These are phyloP conservation scores for Akanthomyces dipterigenus DNA, from an alignment of 2,329 filamentous ascomycete genomes.

Conservation along the genomic window DNA sequence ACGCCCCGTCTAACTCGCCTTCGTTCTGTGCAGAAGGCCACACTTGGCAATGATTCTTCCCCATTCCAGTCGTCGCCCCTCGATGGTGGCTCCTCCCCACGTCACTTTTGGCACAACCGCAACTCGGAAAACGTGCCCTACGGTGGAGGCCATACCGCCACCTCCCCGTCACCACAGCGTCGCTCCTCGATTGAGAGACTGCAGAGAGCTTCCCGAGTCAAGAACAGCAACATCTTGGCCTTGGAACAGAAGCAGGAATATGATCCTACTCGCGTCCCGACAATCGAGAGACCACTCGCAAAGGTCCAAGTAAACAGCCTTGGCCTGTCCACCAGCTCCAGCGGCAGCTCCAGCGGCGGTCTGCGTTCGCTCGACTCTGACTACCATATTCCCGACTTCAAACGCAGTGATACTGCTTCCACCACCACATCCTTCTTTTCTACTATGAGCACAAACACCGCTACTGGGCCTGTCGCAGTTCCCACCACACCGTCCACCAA, in stretches of 20 bases:
- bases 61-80: constrained; percentile 81
- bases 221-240: constrained; percentile 96
- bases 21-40: constrained; percentile 50
- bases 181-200: constrained; percentile 92
- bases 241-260: constrained; percentile 90
- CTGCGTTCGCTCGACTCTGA: constrained; percentile 43
- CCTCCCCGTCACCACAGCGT: constrained; percentile 65
- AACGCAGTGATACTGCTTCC: constrained; percentile 49
- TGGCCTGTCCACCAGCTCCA: constrained; percentile 46
- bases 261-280: constrained; percentile 69
- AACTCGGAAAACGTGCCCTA: constrained; percentile 71
- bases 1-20: not conserved
- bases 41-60: constrained; percentile 66
- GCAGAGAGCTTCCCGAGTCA: constrained; percentile 89
- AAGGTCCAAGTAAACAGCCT: constrained; percentile 69
- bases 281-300: constrained; percentile 76
- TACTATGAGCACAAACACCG: constrained; percentile 48
- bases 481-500: constrained; percentile 39
- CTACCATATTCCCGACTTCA: constrained; percentile 36
- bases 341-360: constrained; percentile 25
- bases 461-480: constrained; percentile 30
- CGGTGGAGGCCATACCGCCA: constrained; percentile 40
- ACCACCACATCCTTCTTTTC: constrained; percentile 41
- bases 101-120: constrained; percentile 84
- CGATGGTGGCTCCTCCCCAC: constrained; percentile 63